These are phyloP conservation scores for Epichloe elymi DNA, from an alignment of 2,329 filamentous ascomycete species.

Conservation along the genomic window DNA sequence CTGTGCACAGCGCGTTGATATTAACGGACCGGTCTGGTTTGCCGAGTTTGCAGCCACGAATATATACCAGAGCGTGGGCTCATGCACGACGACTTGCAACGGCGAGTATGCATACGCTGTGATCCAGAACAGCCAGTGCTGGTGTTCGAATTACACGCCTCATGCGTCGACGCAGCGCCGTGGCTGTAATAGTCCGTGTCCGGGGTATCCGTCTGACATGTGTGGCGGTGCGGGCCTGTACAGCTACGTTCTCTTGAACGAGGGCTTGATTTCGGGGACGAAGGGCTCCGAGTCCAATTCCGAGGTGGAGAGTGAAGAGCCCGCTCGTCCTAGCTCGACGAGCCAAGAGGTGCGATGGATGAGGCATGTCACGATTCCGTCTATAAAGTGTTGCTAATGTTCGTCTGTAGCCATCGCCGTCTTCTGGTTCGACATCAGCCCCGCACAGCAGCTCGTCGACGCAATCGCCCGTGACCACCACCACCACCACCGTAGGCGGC, in stretches of 20 bases:
- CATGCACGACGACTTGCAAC: slow-evolving; percentile 1
- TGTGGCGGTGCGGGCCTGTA: slow-evolving; percentile 1
- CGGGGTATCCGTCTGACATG: slow-evolving; percentile 3
- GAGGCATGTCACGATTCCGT: no score
- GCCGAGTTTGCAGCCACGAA: background rate
- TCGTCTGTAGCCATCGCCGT: no score
- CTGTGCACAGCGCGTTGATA: no score
- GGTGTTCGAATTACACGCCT: slow-evolving; percentile 4
- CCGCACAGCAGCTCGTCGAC: no score
- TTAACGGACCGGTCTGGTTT: no score
- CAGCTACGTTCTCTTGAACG: slow-evolving; percentile 3
- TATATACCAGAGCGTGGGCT: slow-evolving; percentile 2
- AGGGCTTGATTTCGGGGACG: background rate
- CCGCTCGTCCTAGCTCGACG: background rate
- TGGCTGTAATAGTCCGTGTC: slow-evolving; percentile 1
- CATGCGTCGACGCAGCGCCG: background rate
- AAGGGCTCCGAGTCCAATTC: background rate
- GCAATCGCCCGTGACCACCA: background rate
- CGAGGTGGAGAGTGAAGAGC: background rate
- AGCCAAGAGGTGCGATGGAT: background rate
- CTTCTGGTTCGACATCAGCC: no score
- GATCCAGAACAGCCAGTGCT: slow-evolving; percentile 1
- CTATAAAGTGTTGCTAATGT: no score
- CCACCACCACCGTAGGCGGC: background rate
- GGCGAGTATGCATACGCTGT: slow-evolving; percentile 1